These are phyloP conservation scores for Ustulina deusta DNA, from an alignment of 2,329 filamentous ascomycete species.

Conservation along the genomic window DNA sequence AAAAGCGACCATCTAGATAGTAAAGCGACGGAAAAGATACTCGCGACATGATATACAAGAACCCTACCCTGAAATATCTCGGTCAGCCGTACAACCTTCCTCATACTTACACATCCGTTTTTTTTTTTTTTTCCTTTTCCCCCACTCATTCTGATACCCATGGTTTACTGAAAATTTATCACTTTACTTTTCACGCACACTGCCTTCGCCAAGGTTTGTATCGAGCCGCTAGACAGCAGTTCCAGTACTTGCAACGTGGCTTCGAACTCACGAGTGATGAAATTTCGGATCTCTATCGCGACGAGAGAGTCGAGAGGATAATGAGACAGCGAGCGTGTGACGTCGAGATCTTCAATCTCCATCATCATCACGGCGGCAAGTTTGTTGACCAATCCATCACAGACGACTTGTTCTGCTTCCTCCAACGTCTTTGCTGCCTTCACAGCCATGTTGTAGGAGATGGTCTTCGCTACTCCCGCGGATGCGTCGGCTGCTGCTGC, in stretches of 20 bases:
- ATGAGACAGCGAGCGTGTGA: slow-evolving; percentile 55
- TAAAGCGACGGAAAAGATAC: neutral
- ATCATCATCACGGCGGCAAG: slow-evolving; percentile 63
- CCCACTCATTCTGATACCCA: neutral
- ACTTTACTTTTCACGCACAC: slow-evolving; percentile 62
- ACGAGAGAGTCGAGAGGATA: slow-evolving; percentile 63
- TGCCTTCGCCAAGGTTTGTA: slow-evolving; percentile 60
- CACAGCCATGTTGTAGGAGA: slow-evolving; percentile 60
- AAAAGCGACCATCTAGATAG: neutral
- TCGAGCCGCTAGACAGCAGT: slow-evolving; percentile 64
- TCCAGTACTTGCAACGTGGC: slow-evolving; percentile 67
- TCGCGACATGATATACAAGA: slow-evolving; percentile 21
- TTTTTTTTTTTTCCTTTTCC: neutral
- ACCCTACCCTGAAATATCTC: neutral
- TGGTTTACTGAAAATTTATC: slow-evolving; percentile 45
- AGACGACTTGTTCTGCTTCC: slow-evolving; percentile 60
- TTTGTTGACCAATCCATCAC: slow-evolving; percentile 60
- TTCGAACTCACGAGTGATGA: slow-evolving; percentile 62
- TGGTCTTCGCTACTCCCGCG: slow-evolving; percentile 43
- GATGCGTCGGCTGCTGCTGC: slow-evolving; percentile 53
- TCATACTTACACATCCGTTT: slow-evolving; percentile 7
- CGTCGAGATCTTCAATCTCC: slow-evolving; percentile 62
- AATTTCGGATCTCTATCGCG: slow-evolving; percentile 64
- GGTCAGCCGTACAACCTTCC: slow-evolving; percentile 8
- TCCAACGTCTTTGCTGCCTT: slow-evolving; percentile 57